Evolutionary conservation across 2,329 filamentous ascomycete genomes (phyloP).

Genomic region (Pseudocercospora crystallina): DNA sequence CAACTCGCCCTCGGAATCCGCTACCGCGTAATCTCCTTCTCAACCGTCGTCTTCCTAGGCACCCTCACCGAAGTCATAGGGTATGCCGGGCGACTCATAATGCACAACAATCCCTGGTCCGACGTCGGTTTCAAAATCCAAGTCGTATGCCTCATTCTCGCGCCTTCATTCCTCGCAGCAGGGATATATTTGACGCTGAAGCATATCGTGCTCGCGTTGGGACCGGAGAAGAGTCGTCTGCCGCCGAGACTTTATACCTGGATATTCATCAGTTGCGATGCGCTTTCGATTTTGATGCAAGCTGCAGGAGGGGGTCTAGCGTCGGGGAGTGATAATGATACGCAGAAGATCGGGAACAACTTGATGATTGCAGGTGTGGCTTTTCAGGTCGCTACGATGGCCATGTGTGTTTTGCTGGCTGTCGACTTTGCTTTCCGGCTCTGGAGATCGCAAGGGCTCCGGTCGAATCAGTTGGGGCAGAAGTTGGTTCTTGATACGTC

Average conservation of each 20-base stretch:
- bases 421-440: constrained; percentile 40
- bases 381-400: constrained; percentile 46
- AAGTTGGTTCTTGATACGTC: constrained; percentile 8
- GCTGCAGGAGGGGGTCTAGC: constrained; percentile 46
- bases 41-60: constrained; percentile 41
- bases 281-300: constrained; percentile 47
- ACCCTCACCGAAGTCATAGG: constrained; percentile 45
- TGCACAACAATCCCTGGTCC: constrained; percentile 44
- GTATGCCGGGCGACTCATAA: constrained; percentile 44
- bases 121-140: constrained; percentile 44
- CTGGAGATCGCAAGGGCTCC: constrained; percentile 7
- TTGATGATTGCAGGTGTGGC: constrained; percentile 49
- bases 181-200: constrained; percentile 50
- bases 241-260: constrained; percentile 48
- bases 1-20: constrained; percentile 37
- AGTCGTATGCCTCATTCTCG: constrained; percentile 45
- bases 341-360: constrained; percentile 41
- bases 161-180: constrained; percentile 47
- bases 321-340: constrained; percentile 32
- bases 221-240: constrained; percentile 42
- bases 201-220: constrained; percentile 47
- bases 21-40: constrained; percentile 42
- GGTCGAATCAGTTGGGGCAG: constrained; percentile 35
- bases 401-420: constrained; percentile 43
- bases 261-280: constrained; percentile 53